Evolutionary conservation across 2,329 filamentous ascomycete species (phyloP).

Genomic region (Fusarium fracticaudum): DNA sequence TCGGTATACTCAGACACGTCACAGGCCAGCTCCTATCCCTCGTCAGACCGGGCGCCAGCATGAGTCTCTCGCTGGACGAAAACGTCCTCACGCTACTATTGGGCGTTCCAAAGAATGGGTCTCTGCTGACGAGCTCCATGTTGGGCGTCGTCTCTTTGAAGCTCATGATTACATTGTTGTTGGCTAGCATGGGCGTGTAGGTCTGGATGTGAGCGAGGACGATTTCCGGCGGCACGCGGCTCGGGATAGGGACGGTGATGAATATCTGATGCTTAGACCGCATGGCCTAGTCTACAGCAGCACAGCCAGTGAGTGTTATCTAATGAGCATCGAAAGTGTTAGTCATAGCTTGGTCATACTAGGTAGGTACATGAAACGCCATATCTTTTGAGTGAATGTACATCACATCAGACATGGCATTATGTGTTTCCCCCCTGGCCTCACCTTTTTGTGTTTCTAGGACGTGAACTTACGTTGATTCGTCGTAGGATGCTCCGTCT

Average conservation of each 20-base stretch:
- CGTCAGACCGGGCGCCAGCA: constrained; percentile 6
- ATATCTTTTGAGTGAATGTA: not conserved
- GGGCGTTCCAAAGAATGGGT: constrained; percentile 22
- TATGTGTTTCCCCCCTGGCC: not conserved
- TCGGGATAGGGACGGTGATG: constrained; percentile 27
- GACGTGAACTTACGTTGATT: not conserved
- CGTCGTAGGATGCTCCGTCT: constrained; percentile 3
- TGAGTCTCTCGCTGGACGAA: not conserved
- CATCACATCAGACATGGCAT: not conserved
- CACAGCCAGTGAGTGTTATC: not conserved
- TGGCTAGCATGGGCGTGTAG: constrained; percentile 16
- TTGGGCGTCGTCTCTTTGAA: constrained; percentile 16
- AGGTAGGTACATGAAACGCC: not conserved
- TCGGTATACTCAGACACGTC: constrained; percentile 20
- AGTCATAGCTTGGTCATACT: constrained; percentile 12
- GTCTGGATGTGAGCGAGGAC: constrained; percentile 28
- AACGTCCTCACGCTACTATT: constrained; percentile 20
- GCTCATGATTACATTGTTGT: constrained; percentile 14
- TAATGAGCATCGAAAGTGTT: not conserved
- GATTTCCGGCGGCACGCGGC: constrained; percentile 22
- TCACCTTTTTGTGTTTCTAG: constrained; percentile 2
- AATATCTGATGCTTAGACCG: constrained; percentile 18
- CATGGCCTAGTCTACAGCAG: constrained; percentile 15
- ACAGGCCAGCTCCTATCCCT: constrained; percentile 22
- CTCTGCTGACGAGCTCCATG: not conserved